Evolutionary conservation across 1,284 basidiomycete genomes (phyloP), one percentile per base, ranked within the genome.

Genomic region (Cutaneotrichosporon mucoides): DNA sequence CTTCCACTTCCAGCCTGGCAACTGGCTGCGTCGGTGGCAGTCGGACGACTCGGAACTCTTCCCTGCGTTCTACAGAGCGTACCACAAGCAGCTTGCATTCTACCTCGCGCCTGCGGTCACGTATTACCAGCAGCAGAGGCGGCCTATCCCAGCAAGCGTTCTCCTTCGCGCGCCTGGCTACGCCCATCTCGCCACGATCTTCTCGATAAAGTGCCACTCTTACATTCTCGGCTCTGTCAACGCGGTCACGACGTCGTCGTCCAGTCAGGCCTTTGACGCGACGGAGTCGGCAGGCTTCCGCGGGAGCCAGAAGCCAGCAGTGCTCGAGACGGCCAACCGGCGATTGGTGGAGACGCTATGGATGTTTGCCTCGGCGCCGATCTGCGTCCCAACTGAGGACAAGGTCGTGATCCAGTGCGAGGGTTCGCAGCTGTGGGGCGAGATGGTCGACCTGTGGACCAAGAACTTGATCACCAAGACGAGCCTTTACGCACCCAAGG

Each of bases 41-140:
- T 79, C 77, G 33, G 78, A 79, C 62, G 81, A 82, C 63, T 82
- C 81, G 5, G 81, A 82, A 66, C 73, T 82, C 3, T 81, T 81
- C 61, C 81, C 81, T 13, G 78, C 81, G 0, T 82, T 82, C 72
- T 82, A 81, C 68, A 76, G 81, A 56, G 80, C 81, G 0, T 82
- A 82, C 62, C 80, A 82, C 63, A 75, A 78, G 35, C 79, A 81
- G 63, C 73, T 82, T 10, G 79, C 80, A 3, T 57, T 62, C 5
- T 79, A 79, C 63, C 73, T 82, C 36, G 70, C 77, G 45, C 78
- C 65, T 6, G 72, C 69, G 4, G 57, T 79, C 44, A 68, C 76
- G 53, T 64, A 72, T 53, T 75, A 68, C 60, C 73, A 77, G 58
- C 45, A 55, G 0, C 67, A 68, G 24, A 64, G 66, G 49, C 63